Evolutionary conservation across 176 grass and related monocot genomes (phyloP).

Genomic region (Oryza nivara): DNA sequence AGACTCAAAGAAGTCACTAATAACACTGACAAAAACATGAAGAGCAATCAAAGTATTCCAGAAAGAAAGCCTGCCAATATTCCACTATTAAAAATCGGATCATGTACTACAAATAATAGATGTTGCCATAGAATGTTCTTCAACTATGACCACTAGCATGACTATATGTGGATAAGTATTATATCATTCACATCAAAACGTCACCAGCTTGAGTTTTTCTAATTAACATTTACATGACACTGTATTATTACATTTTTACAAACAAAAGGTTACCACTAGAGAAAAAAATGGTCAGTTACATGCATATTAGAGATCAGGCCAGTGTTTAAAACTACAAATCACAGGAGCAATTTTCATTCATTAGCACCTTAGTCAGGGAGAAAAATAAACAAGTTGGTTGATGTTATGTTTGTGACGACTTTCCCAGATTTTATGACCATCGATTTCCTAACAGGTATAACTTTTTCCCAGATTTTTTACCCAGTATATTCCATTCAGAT

Average conservation of each 20-base stretch:
- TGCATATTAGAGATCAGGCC: not conserved
- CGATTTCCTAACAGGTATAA: constrained; percentile 10
- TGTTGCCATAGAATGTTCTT: not conserved
- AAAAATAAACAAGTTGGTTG: not conserved
- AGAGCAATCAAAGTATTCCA: not conserved
- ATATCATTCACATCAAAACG: constrained; percentile 5
- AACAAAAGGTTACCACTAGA: not conserved
- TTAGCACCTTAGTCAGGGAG: not conserved
- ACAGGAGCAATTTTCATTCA: not conserved
- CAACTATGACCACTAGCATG: not conserved
- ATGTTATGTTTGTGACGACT: not conserved
- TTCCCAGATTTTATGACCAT: not conserved
- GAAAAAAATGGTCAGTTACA: not conserved
- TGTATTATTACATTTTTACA: not conserved
- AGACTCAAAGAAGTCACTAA: not conserved
- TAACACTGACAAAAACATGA: not conserved
- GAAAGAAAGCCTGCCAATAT: not conserved
- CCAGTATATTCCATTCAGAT: constrained; percentile 12
- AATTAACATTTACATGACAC: not conserved
- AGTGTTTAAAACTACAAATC: not conserved
- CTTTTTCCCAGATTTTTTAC: not conserved
- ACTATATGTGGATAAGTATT: not conserved
- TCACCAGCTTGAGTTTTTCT: not conserved
- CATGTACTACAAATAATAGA: not conserved
- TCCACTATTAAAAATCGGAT: not conserved